Base-by-base conservation (phyloP, 2,329 filamentous ascomycete genomes). In the Fusarium burgessii region DNA sequence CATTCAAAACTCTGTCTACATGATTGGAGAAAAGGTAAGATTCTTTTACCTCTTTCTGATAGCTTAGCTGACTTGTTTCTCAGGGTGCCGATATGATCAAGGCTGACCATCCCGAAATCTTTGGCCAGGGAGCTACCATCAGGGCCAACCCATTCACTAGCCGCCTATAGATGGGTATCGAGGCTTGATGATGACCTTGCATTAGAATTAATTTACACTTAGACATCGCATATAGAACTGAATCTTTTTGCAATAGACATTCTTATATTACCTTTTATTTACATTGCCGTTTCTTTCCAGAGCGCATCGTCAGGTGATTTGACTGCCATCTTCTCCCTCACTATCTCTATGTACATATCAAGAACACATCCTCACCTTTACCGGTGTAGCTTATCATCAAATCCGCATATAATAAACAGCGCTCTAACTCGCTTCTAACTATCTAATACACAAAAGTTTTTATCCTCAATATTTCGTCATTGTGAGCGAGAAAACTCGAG, bases 1-100 rank as follows among this genome's bases (percentile, higher is more conserved):
- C 4, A 89, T 89, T 56, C 88, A 90, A 76, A 89, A 88, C 71
- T 83, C 85, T 4, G 88, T 90, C 7, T 90, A 90, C 72, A 88
- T 87, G 84, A 76, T 89, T 63, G 88, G 81, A 20, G 88, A 91
- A 75, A 90, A 86, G 81, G 81, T 41, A 1, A 42, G 36, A 25
- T 2, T 3, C 4, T 8, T 20, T 2, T 1, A 0, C 4, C 2
- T n/a, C 2, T 10, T 11, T 7, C 1, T 14, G 1, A 1, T 54
- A 12, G 3, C 4, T 17, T 12, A 0, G 15, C 56, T 58, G 7
- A 58, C 35, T 17, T 9, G 3, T 18, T 5, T 20, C 2, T 0
- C 5, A 54, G 56, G 36, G 56, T 9, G 46, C 56, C 20, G 56
- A 58, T 4, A 54, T 58, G n/a, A 58, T 54, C 36, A 58, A 58